These are phyloP conservation scores for Claviceps pusilla DNA, from an alignment of 2,329 filamentous ascomycete species.

Conservation along the genomic window DNA sequence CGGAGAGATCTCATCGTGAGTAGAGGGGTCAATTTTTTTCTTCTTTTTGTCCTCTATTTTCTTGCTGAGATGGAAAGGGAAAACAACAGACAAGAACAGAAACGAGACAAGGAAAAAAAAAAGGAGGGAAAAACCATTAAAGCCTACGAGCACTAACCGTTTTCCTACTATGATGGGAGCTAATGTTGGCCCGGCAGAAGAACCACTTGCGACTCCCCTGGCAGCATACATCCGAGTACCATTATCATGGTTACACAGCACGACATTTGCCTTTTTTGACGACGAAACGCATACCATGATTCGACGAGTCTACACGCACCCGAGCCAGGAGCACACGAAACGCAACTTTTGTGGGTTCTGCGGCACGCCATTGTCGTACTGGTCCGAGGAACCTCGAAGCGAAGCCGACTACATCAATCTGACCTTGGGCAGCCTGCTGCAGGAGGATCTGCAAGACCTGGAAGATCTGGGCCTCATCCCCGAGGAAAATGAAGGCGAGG, in stretches of 20 bases:
- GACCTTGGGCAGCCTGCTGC: slow-evolving; percentile 61
- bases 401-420: slow-evolving; percentile 70
- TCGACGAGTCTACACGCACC: slow-evolving; percentile 50
- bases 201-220: slow-evolving; percentile 54
- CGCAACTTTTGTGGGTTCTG: slow-evolving; percentile 86
- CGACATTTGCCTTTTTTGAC: slow-evolving; percentile 58
- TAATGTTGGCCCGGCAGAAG: slow-evolving; percentile 27
- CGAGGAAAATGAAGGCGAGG: slow-evolving; percentile 20
- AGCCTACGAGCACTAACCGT: not conserved
- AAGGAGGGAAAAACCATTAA: not conserved
- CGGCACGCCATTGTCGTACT: slow-evolving; percentile 71
- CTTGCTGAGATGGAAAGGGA: not conserved
- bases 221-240: slow-evolving; percentile 74
- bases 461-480: slow-evolving; percentile 64
- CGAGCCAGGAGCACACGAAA: slow-evolving; percentile 41
- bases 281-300: slow-evolving; percentile 60
- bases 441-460: slow-evolving; percentile 55
- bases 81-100: not conserved
- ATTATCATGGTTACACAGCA: slow-evolving; percentile 63
- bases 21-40: slow-evolving; percentile 9
- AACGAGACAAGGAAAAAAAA: not conserved
- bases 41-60: not conserved
- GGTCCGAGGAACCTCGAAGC: slow-evolving; percentile 56
- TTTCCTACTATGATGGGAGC: not conserved
- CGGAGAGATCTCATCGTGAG: slow-evolving; percentile 56